These are phyloP conservation scores for Xylariaceae sp. DNA, from an alignment of 2,329 filamentous ascomycete genomes.

Conservation along the genomic window DNA sequence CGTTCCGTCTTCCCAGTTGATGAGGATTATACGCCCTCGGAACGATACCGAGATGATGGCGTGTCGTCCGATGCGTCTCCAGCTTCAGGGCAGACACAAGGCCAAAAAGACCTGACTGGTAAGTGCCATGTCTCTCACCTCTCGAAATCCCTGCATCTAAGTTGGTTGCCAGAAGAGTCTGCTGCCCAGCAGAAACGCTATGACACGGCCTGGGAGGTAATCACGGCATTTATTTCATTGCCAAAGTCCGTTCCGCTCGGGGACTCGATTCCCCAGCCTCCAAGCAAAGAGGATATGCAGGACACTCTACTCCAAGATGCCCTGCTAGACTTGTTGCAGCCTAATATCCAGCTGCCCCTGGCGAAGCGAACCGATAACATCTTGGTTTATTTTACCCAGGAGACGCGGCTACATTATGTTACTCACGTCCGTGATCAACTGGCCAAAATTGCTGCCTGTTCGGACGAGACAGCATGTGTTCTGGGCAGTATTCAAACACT, in stretches of 20 bases:
- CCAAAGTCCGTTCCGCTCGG: conserved; percentile 51
- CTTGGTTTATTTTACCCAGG: conserved; percentile 55
- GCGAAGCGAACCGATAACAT: conserved; percentile 52
- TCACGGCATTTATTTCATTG: conserved; percentile 53
- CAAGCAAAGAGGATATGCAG: conserved; percentile 36
- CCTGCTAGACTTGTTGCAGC: conserved; percentile 49
- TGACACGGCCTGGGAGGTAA: conserved; percentile 58
- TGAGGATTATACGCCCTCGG: conserved; percentile 34
- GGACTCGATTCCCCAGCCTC: conserved; percentile 48
- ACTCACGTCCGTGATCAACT: conserved; percentile 55
- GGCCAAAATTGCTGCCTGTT: conserved; percentile 40
- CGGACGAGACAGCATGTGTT: conserved; percentile 43
- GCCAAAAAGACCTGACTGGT: conserved; percentile 8
- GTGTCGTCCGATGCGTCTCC: conserved; percentile 43
- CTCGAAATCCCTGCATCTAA: conserved; percentile 20
- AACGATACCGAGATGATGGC: conserved; percentile 38
- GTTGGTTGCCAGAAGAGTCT: conserved; percentile 26
- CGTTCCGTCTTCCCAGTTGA: conserved; percentile 53
- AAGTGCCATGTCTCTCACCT: conserved; percentile 24
- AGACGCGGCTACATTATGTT: conserved; percentile 56
- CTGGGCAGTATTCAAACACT: conserved; percentile 51
- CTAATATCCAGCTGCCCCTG: conserved; percentile 41
- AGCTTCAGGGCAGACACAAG: conserved; percentile 13
- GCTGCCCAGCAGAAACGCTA: conserved; percentile 50
- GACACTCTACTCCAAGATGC: conserved; percentile 47